Conservation (phyloP, 1,139 yeast species). For the Magnusiomyces ingens region DNA sequence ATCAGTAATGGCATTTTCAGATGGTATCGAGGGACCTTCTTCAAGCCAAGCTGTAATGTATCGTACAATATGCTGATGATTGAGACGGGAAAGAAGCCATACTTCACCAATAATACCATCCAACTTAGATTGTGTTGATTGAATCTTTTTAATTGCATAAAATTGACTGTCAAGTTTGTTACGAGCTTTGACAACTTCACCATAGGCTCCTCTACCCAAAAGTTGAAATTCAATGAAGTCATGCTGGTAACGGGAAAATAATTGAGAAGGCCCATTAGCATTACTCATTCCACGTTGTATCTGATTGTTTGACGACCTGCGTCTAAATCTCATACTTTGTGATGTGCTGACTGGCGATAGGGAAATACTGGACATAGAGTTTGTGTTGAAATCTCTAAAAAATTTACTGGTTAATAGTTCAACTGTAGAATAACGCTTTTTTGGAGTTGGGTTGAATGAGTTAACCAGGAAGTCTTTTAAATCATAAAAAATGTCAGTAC, state of each 20-base stretch:
- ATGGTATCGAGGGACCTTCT: conserved; percentile 39
- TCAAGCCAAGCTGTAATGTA: conserved; percentile 98
- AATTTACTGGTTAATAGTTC: conserved; percentile 43
- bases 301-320: conserved; percentile 10
- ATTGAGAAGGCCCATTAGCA: conserved; percentile 3
- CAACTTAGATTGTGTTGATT: conserved; percentile 71
- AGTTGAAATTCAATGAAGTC: conserved; percentile 93
- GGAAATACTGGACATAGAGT: background rate
- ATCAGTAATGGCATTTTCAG: conserved; percentile 28
- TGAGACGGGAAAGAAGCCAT: conserved; percentile 79
- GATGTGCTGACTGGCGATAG: conserved; percentile 1
- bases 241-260: conserved; percentile 54
- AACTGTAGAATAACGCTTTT: conserved; percentile 72
- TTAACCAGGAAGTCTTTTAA: conserved; percentile 58
- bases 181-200: conserved; percentile 93
- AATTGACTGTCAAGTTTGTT: conserved; percentile 89
- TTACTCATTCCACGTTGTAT: conserved; percentile 5
- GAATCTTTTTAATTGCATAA: conserved; percentile 88
- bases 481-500: conserved; percentile 43
- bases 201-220: conserved; percentile 94
- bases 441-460: conserved; percentile 59
- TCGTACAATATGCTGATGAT: conserved; percentile 92
- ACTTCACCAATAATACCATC: conserved; percentile 85
- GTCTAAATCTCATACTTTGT: conserved; percentile 8
- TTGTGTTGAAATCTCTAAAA: conserved; percentile 5